Evolutionary conservation across 805 yeast species (phyloP), one percentile per base, ranked within the genome.

Genomic region (Kodamaea jinghongensis): DNA sequence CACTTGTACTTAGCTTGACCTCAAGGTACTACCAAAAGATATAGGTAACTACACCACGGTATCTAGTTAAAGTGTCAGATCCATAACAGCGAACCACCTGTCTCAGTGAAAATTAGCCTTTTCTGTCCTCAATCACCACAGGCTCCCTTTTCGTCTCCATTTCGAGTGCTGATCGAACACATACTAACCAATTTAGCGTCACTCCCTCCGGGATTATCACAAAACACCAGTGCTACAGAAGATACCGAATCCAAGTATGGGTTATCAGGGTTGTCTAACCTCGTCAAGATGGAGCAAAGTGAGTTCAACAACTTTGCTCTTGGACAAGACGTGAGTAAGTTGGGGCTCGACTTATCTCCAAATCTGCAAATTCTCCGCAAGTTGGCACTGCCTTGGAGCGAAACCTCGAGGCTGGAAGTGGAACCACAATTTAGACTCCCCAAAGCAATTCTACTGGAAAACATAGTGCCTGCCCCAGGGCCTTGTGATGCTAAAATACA

Each of bases 341-440:
- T 82, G 25, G 93, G 91, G 1, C 63, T 85, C 30, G 81, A 83
- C 49, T 61, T 86, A 48, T 56, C 67, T 2, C 59, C 62, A 17
- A 69, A 65, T 29, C 64, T 62, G n/a, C 70, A 74, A 40, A 60
- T 86, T 25, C 71, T 86, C 20, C 69, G 75, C 47, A 78, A 81
- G 6, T 79, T 91, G 54, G 83, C 95, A 16, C 85, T 96, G 2
- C 99, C 99, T 9, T 91, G 99, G 98, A 74, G 85, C 28, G 98
- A 93, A 56, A 86, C 96, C 1, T 79, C 93, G 6, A 74, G 95
- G 52, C 81, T 90, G 39, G 90, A 86, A 48, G 96, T 91, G 12
- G 95, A 88, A 51, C 99, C 99, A 3, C 73, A 75, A 42, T 90
- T 79, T 60, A 68, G 63, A 33, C 67, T 80, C 31, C 96, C 96